phyloP scores from a whole-genome alignment of 2,329 filamentous ascomycete species.

The Nigrograna mackinnonii region DNA sequence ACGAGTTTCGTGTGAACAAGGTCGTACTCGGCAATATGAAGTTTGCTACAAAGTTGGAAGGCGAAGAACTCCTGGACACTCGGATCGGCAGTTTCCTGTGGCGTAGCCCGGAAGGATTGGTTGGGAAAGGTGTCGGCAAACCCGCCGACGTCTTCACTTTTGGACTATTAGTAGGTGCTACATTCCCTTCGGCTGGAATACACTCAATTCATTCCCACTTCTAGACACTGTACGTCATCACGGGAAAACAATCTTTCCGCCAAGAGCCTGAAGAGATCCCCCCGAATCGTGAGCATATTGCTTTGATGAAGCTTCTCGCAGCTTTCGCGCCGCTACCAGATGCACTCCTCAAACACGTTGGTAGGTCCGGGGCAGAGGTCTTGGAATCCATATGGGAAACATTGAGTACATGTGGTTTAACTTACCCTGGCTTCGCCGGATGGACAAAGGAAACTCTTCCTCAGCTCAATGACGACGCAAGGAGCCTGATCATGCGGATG shows the following conservation, averaged over 20 bases:
- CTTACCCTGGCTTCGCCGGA: not conserved
- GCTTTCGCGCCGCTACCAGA: not conserved
- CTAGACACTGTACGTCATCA: not conserved
- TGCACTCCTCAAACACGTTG: not conserved
- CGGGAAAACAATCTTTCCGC: not conserved
- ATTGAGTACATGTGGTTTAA: not conserved
- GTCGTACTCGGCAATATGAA: not conserved
- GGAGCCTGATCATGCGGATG: not conserved
- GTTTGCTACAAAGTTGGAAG: not conserved
- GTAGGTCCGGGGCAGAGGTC: not conserved
- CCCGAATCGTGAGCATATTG: not conserved
- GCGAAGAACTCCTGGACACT: not conserved
- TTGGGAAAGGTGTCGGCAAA: constrained; percentile 13
- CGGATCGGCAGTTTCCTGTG: constrained; percentile 6
- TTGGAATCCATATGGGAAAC: not conserved
- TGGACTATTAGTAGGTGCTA: constrained; percentile 14
- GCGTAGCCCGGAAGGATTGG: constrained; percentile 13
- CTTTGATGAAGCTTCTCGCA: not conserved
- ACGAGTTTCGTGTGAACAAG: not conserved
- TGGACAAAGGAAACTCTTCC: not conserved
- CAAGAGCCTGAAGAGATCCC: not conserved
- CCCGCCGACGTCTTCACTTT: constrained; percentile 14
- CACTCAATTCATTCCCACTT: not conserved
- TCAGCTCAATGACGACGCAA: not conserved
- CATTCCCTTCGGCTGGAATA: no score